phyloP scores from a whole-genome alignment of 2,329 filamentous ascomycete genomes.

The Trichoderma lentiforme region DNA sequence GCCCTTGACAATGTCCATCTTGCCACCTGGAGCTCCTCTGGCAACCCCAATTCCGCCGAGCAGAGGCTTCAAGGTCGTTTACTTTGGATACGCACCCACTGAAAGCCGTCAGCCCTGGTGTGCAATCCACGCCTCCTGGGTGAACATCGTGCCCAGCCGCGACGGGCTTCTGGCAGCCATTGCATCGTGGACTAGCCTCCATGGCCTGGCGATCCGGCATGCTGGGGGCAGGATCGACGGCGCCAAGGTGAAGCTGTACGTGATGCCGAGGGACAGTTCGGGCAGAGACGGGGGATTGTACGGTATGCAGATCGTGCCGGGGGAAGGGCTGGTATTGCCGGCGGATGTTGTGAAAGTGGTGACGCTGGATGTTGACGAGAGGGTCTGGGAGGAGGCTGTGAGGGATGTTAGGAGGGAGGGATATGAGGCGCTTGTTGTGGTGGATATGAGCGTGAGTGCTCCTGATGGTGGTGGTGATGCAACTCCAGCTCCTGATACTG shows the following conservation, averaged over 20 bases:
- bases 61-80: neutral
- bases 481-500: neutral
- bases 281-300: neutral
- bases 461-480: neutral
- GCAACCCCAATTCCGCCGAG: neutral
- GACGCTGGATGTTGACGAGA: slow-evolving; percentile 27
- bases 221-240: neutral
- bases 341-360: slow-evolving; percentile 29
- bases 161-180: neutral
- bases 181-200: neutral
- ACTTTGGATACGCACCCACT: neutral
- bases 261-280: neutral
- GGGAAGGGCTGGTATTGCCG: slow-evolving; percentile 16
- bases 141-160: neutral
- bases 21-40: neutral
- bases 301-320: neutral
- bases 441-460: slow-evolving; percentile 22
- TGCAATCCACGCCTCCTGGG: neutral
- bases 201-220: neutral
- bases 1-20: neutral
- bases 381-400: slow-evolving; percentile 27
- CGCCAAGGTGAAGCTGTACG: neutral
- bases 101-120: neutral
- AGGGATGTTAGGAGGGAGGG: slow-evolving; percentile 16
- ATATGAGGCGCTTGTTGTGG: slow-evolving; percentile 25